Base-by-base conservation (phyloP, 129 eudicot species). In the Helichrysum umbraculigerum region DNA sequence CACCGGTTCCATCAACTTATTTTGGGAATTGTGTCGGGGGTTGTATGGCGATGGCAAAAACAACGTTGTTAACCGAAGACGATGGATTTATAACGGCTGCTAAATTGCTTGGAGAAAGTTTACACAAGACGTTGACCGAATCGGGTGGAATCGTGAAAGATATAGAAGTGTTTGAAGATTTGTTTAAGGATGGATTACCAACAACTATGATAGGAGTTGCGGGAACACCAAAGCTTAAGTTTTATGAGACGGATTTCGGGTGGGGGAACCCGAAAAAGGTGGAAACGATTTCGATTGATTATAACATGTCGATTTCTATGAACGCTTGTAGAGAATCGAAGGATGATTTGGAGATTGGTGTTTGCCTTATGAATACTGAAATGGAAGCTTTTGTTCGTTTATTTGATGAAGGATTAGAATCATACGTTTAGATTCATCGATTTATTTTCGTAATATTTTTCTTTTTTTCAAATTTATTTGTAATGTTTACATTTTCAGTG, bases 321-420 rank as follows among this genome's bases (percentile, higher is more conserved):
- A 76, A 52, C 6, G 52, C 65, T 7, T 17, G 80, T 51, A 76
- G 67, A 35, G 80, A 76, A 51, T 66, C 80, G 22, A 76, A 37
- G 4, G 76, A 78, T 57, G 78, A 75, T 35, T 9, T 84, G 42
- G 87, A 79, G 78, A 66, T 83, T 33, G 87, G 87, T 1, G 69
- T 79, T 76, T 83, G 78, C 6, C n/a, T 83, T 34, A 39, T 76
- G 17, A 50, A 74, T 37, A 35, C 35, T 1, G 66, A 69, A 58
- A 84, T 84, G 87, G 73, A 76, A 5, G 79, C 39, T 57, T 79
- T 84, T 58, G 68, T 56, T 35, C 47, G 77, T 57, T 32, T 65
- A 7, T 84, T 84, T 65, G 33, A 47, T 3, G 61, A 57, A 29
- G 87, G 84, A 3, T 54, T 84, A 21, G 34, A 76, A 67, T 8